Evolutionary conservation across 495 filamentous ascomycete genomes (phyloP), one percentile per base, ranked within the genome.

Genomic region (Tuber brumale): DNA sequence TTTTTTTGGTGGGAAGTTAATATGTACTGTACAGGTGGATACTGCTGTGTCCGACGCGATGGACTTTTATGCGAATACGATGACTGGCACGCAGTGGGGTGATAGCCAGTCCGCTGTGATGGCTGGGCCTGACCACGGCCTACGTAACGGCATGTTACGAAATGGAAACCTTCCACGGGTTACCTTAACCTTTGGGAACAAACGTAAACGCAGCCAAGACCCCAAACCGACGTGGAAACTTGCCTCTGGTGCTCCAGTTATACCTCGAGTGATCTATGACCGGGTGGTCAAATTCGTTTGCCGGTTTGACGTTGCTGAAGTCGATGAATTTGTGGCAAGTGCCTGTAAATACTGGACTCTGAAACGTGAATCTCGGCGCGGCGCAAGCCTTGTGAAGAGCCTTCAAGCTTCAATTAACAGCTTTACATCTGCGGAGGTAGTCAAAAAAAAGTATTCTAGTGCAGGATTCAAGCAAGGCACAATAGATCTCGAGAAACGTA

Each of bases 321-420:
- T 92, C 41, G 95, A 95, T 80, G 94, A 97, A 70, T 99, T 92
- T 85, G 91, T 94, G 2, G 92, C 92, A 45, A 94, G 97, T 82
- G 92, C 92, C 2, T 97, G 94, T 85, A 93, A 93, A 77, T 99
- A 97, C 84, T 99, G 95, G 95, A 98, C 95, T 0, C 85, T 98
- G 72, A 99, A 99, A 84, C 89, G 95, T 51, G 95, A 99, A 84
- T 92, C 95, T 66, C 88, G 95, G 48, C 88, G 95, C 76, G 95
- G 95, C 44, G 95, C 95, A 23, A 92, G 95, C 27, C 86, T 98
- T 66, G 87, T 99, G 71, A 97, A 97, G 85, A 90, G 95, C 51
- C 87, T 98, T 14, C 95, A 99, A 82, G 84, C 97, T 45, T 94
- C 97, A 84, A 91, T 94, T 89, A 81, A 81, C 44, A 77, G 76